A percentile compares a stretch with the other conserved stretches of the same genome.
Evolutionary conservation across 208 protist species (phyloP).

Genomic region (Porcisia deanei): DNA sequence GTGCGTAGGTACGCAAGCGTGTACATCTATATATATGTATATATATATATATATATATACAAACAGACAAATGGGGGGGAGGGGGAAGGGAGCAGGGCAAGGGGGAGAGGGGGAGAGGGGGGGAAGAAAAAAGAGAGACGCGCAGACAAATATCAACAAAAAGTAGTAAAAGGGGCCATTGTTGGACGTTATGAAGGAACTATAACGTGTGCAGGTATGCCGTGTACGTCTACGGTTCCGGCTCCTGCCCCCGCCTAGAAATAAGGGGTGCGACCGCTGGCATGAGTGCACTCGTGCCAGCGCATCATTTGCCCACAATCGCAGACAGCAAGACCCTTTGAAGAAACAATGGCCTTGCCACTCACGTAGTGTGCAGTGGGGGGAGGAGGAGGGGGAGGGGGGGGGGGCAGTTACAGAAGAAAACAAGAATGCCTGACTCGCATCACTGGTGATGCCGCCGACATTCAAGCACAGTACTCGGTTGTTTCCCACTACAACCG

Average conservation of each 20-base stretch:
- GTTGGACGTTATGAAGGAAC: neutral
- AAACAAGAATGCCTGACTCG: neutral
- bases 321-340: neutral
- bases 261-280: neutral
- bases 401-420: neutral
- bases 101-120: no score
- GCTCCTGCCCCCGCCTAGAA: no score
- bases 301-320: neutral
- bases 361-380: conserved; percentile 1
- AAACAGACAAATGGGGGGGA: neutral
- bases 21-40: neutral
- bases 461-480: neutral
- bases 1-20: neutral
- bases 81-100: neutral
- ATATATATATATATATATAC: neutral
- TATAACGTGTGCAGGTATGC: neutral
- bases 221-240: no score
- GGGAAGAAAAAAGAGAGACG: neutral
- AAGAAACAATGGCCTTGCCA: conserved; percentile 18
- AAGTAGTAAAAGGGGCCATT: neutral
- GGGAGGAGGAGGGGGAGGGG: neutral
- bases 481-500: no score
- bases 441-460: neutral
- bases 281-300: neutral
- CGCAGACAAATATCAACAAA: neutral